Percentiles rank a stretch among this genome's conserved stretches.
phyloP scores from a whole-genome alignment of 108 stramenopile genomes.

The Discostella stelligeroides region DNA sequence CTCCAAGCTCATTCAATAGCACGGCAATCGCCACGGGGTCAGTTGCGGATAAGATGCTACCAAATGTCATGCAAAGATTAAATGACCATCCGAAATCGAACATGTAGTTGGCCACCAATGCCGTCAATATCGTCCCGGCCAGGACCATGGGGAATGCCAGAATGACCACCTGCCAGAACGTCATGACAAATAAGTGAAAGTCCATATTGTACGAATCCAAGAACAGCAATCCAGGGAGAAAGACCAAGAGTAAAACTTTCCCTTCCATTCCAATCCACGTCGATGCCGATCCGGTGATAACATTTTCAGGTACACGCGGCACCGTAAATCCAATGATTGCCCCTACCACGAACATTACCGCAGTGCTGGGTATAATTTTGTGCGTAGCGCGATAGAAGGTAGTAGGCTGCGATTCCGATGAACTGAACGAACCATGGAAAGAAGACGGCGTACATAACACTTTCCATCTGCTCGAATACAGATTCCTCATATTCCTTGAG shows the following conservation, averaged over 20 bases:
- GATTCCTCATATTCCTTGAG: too few relatives aligned
- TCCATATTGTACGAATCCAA: slow-evolving; percentile 76
- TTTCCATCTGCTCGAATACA: slow-evolving; percentile 3
- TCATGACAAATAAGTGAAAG: slow-evolving; percentile 59
- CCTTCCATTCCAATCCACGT: slow-evolving; percentile 70
- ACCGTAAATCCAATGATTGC: slow-evolving; percentile 59
- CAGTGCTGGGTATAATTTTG: slow-evolving; percentile 70
- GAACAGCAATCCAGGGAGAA: slow-evolving; percentile 92
- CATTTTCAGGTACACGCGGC: slow-evolving; percentile 16
- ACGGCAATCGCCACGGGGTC: slow-evolving; percentile 49
- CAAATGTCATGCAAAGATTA: slow-evolving; percentile 52
- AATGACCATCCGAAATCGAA: slow-evolving; percentile 50
- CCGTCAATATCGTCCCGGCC: slow-evolving; percentile 39
- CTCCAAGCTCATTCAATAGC: slow-evolving; percentile 54
- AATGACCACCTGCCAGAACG: slow-evolving; percentile 61
- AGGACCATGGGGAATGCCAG: slow-evolving; percentile 88
- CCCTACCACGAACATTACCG: slow-evolving; percentile 78
- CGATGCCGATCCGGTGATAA: slow-evolving; percentile 44
- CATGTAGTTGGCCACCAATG: slow-evolving; percentile 39
- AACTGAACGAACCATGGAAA: slow-evolving; percentile 40
- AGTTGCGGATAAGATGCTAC: slow-evolving; percentile 74
- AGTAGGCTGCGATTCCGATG: slow-evolving; percentile 36
- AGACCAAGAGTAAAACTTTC: slow-evolving; percentile 78
- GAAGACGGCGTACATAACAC: slow-evolving; percentile 14
- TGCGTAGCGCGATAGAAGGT: slow-evolving; percentile 33